Conservation (phyloP, 2,329 filamentous ascomycete genomes). For the Fusarium torulosum region DNA sequence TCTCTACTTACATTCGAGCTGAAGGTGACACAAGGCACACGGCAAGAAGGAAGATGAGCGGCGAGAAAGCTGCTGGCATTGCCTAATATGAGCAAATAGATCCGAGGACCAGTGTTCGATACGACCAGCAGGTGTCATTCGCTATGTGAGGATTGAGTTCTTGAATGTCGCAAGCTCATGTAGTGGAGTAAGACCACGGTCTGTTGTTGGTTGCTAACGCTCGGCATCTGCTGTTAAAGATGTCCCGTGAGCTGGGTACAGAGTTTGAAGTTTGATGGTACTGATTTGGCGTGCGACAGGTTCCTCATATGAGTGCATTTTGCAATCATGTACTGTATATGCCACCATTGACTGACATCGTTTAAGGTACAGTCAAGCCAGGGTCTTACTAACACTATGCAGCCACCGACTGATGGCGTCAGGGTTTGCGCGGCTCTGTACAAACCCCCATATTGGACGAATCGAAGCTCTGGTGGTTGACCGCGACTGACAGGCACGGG, state of each 20-base stretch:
- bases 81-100: neutral
- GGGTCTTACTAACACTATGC: constrained; percentile 3
- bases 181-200: constrained; percentile 2
- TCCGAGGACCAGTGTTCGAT: too few species aligned
- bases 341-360: neutral
- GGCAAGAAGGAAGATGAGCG: too few species aligned
- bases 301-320: neutral
- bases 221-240: neutral
- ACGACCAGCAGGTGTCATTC: neutral
- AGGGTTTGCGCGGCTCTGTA: constrained; percentile 22
- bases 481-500: constrained; percentile 5
- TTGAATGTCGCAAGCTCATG: neutral
- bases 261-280: constrained; percentile 3
- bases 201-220: neutral
- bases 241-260: constrained; percentile 12
- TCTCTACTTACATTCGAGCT: neutral
- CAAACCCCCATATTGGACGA: constrained; percentile 9
- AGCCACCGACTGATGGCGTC: constrained; percentile 15
- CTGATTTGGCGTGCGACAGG: neutral
- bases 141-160: neutral
- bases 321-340: neutral
- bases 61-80: neutral
- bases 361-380: constrained; percentile 6
- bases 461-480: constrained; percentile 4
- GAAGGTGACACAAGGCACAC: neutral